Evolutionary conservation across 2,329 filamentous ascomycete species (phyloP), one percentile per base, ranked within the genome.

Genomic region (Macrophomina phaseolina): DNA sequence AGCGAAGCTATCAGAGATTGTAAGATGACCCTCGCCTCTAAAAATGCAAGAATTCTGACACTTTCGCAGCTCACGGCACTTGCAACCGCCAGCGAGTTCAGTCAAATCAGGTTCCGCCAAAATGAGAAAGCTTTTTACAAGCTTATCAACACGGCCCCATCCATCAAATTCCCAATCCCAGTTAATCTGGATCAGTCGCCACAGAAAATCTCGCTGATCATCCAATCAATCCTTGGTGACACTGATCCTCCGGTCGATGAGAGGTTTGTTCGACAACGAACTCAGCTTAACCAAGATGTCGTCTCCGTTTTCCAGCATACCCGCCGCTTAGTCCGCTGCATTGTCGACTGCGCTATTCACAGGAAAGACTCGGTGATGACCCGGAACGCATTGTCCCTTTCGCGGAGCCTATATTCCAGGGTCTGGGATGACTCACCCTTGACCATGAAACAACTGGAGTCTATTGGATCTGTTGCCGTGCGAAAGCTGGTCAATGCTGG

Each of bases 361-460:
- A 73, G 78, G 73, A 80, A 82, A 76, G 93, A 98, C 75, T 89
- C 91, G 0, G 77, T 88, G 4, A 86, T 90, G 1, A 84, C 88
- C 1, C 86, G 86, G 34, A 88, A 89, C 68, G 90, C 90, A 5
- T 84, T 98, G 1, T 91, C 94, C 73, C 84, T 98, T 5, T 86
- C 90, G 56, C 86, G 94, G 66, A 93, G 92, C 70, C 80, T 98
- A 62, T 86, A 87, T 28, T 91, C 93, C 1, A 87, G 86, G 67
- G 85, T 85, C 1, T 97, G 94, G 95, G 95, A 99, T 73, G 89
- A 91, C 40, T 91, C 89, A 2, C 87, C 91, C 0, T 83, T 90
- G 28, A 91, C 97, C 71, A 85, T 99, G 73, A 90, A 91, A 68
- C 94, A 98, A 76, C 85, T 99, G 1, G 88, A 91, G 0, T 86